A percentile compares a stretch with the other conserved stretches of the same genome.
phyloP scores from a whole-genome alignment of 768 basidiomycete genomes.

The Tulasnella calospora region DNA sequence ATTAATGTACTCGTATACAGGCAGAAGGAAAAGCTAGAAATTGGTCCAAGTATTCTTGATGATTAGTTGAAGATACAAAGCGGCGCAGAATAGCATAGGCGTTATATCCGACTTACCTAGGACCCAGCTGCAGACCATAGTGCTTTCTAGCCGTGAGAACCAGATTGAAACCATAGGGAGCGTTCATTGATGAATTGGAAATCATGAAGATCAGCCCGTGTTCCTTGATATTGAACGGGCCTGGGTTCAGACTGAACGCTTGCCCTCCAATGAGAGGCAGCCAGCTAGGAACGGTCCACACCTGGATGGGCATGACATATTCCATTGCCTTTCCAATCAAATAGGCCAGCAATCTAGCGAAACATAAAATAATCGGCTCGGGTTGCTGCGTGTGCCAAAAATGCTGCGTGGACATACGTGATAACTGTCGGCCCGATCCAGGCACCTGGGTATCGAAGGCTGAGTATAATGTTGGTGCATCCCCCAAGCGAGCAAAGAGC shows the following conservation, averaged over 20 bases:
- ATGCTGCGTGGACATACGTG: slow-evolving; percentile 51
- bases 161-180: slow-evolving; percentile 69
- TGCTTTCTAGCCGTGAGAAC: slow-evolving; percentile 74
- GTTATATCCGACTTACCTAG: slow-evolving; percentile 44
- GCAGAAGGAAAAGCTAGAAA: neutral
- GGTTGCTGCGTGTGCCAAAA: slow-evolving; percentile 30
- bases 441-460: slow-evolving; percentile 86
- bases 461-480: slow-evolving; percentile 87
- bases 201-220: slow-evolving; percentile 88
- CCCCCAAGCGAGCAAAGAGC: slow-evolving; percentile 50
- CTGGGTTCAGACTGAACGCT: slow-evolving; percentile 81
- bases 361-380: slow-evolving; percentile 28
- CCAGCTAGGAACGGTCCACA: slow-evolving; percentile 49
- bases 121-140: slow-evolving; percentile 60
- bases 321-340: slow-evolving; percentile 86
- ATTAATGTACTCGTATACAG: slow-evolving; percentile 5
- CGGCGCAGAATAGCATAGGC: neutral
- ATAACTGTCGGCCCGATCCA: slow-evolving; percentile 74
- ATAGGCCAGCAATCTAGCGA: slow-evolving; percentile 73
- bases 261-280: slow-evolving; percentile 41
- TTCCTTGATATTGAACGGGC: slow-evolving; percentile 97
- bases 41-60: neutral
- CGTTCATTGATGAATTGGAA: slow-evolving; percentile 55
- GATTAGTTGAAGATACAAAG: neutral
- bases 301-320: slow-evolving; percentile 71